phyloP scores from a whole-genome alignment of 345 rosid genomes.

The Pseudoturritis turrita region DNA sequence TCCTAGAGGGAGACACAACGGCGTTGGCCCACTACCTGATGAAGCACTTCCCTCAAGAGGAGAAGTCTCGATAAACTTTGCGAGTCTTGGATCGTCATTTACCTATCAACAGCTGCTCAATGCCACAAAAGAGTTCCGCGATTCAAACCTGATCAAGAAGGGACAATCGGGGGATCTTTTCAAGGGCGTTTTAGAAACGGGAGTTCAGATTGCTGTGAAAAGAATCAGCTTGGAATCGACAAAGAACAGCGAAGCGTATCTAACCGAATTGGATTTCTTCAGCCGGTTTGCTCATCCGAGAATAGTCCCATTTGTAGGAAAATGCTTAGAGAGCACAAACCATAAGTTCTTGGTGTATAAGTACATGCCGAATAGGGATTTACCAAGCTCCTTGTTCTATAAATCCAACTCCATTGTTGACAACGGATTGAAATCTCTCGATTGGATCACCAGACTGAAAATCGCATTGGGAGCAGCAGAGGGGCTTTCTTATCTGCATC shows the following conservation, averaged over 20 bases:
- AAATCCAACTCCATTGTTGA: constrained; percentile 45
- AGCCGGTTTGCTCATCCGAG: constrained; percentile 68
- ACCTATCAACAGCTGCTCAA: constrained; percentile 55
- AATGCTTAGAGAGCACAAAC: constrained; percentile 61
- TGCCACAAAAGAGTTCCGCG: constrained; percentile 61
- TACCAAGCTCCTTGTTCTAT: constrained; percentile 66
- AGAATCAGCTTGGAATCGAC: constrained; percentile 45
- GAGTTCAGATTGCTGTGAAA: constrained; percentile 57
- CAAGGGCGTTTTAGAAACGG: constrained; percentile 56
- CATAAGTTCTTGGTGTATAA: constrained; percentile 83
- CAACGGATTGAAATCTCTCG: constrained; percentile 60
- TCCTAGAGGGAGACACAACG: constrained; percentile 36
- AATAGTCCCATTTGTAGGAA: constrained; percentile 74
- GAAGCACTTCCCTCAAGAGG: constrained; percentile 36
- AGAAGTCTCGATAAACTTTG: constrained; percentile 42
- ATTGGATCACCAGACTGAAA: constrained; percentile 94
- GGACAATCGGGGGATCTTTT: constrained; percentile 90
- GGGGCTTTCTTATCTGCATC: constrained; percentile 78
- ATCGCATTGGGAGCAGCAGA: constrained; percentile 89
- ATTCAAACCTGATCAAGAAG: constrained; percentile 58
- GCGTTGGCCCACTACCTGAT: constrained; percentile 59
- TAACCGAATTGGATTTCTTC: constrained; percentile 62
- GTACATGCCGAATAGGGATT: constrained; percentile 73
- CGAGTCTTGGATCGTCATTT: constrained; percentile 56
- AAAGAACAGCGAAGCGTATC: constrained; percentile 48